These are phyloP conservation scores for Cryomyces minteri DNA, from an alignment of 495 filamentous ascomycete species.

Conservation along the genomic window DNA sequence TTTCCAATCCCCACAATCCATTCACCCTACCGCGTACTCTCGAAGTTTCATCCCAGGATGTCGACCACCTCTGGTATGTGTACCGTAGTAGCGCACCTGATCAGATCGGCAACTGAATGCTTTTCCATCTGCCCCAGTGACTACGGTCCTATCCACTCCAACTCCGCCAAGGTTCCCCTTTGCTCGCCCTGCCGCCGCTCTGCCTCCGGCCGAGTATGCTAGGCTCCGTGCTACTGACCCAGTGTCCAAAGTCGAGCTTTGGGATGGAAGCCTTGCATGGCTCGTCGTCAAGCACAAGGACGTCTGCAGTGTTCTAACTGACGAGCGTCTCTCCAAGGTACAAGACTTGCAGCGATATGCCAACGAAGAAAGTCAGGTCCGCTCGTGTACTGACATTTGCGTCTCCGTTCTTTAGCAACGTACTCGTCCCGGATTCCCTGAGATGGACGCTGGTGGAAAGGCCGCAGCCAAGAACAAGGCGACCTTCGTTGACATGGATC, in stretches of 20 bases:
- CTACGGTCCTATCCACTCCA: background rate
- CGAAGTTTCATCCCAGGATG: no score
- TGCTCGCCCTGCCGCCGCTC: constrained; percentile 18
- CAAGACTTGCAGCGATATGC: background rate
- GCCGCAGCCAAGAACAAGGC: constrained; percentile 23
- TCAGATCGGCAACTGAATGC: no score
- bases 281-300: constrained; percentile 27
- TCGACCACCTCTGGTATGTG: no score
- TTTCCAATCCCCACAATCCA: no score
- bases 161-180: constrained; percentile 25
- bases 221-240: constrained; percentile 21
- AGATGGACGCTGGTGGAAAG: constrained; percentile 23
- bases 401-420: constrained; percentile 13
- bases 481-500: constrained; percentile 32
- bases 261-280: constrained; percentile 25
- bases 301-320: constrained; percentile 23
- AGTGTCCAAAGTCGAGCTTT: constrained; percentile 25
- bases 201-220: constrained; percentile 25
- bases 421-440: constrained; percentile 25
- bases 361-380: background rate
- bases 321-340: constrained; percentile 7
- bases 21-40: no score
- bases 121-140: no score
- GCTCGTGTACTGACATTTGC: background rate
- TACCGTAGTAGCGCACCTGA: no score